Evolutionary conservation across 2,329 filamentous ascomycete species (phyloP).

Genomic region (Colletotrichum orbiculare): DNA sequence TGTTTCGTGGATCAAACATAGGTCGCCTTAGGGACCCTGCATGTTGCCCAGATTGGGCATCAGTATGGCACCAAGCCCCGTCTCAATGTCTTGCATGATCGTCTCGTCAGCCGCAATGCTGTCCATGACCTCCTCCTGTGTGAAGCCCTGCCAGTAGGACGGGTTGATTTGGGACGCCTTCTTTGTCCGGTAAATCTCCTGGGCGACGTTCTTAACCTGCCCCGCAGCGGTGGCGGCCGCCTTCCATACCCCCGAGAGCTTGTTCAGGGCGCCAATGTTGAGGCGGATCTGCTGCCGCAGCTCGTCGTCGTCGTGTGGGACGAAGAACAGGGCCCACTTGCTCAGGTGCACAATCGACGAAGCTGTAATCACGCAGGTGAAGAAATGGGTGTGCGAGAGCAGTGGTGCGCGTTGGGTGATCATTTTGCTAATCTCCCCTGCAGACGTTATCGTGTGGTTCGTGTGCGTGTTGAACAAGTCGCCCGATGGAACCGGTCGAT

Average conservation of each 20-base stretch:
- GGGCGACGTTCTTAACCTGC: constrained; percentile 83
- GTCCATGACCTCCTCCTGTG: constrained; percentile 65
- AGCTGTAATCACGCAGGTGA: constrained; percentile 82
- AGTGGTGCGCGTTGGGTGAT: constrained; percentile 79
- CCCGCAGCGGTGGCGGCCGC: constrained; percentile 76
- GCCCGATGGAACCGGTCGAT: constrained; percentile 61
- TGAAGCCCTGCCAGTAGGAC: constrained; percentile 65
- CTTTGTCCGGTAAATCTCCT: constrained; percentile 74
- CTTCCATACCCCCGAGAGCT: constrained; percentile 76
- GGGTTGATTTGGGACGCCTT: constrained; percentile 65
- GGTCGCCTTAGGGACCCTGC: no score
- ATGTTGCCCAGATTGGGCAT: constrained; percentile 14
- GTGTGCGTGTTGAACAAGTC: constrained; percentile 75
- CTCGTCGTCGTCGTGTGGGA: constrained; percentile 71
- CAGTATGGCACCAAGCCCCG: constrained; percentile 21
- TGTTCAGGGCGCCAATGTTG: constrained; percentile 80
- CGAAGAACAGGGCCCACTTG: constrained; percentile 76
- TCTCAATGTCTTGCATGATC: constrained; percentile 69
- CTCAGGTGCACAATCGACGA: constrained; percentile 85
- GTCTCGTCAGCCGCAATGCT: constrained; percentile 67
- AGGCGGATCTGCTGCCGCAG: constrained; percentile 81
- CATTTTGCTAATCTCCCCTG: constrained; percentile 80
- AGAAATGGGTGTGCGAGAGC: constrained; percentile 82
- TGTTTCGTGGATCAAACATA: no score
- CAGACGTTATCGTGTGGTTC: constrained; percentile 82